These are phyloP conservation scores for Venturia effusa DNA, from an alignment of 2,329 filamentous ascomycete species.

Conservation along the genomic window DNA sequence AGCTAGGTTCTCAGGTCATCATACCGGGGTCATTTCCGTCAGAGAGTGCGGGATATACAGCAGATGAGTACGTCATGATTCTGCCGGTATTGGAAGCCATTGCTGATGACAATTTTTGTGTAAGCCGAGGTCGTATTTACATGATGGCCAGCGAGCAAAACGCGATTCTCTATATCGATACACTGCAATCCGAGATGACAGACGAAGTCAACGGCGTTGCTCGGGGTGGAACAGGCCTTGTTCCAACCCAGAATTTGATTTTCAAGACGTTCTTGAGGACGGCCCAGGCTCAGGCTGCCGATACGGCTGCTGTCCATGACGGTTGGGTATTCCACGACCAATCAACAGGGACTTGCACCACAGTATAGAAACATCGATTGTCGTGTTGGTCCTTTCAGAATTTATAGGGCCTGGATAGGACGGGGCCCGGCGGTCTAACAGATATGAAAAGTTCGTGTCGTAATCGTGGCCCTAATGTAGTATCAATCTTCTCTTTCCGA, in stretches of 20 bases:
- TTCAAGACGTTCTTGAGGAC: constrained; percentile 30
- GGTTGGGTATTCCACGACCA: constrained; percentile 33
- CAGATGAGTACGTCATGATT: constrained; percentile 19
- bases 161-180: constrained; percentile 34
- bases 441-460: too few species aligned
- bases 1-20: constrained; percentile 29
- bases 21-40: background rate
- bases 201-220: constrained; percentile 25
- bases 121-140: constrained; percentile 31
- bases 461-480: too few species aligned
- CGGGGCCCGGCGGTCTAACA: background rate
- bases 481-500: too few species aligned
- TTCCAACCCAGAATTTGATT: constrained; percentile 26
- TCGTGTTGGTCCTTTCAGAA: background rate
- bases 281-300: constrained; percentile 32
- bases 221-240: constrained; percentile 22
- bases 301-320: constrained; percentile 29
- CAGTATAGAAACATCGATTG: constrained; percentile 26
- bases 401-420: background rate
- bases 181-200: constrained; percentile 23
- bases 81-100: background rate
- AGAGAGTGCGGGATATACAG: constrained; percentile 21
- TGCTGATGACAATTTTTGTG: constrained; percentile 17
- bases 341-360: constrained; percentile 28
- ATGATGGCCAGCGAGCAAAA: constrained; percentile 33